Percentiles rank a stretch among this genome's conserved stretches.
Evolutionary conservation across 805 yeast genomes (phyloP).

Genomic region (Pichia insulana): DNA sequence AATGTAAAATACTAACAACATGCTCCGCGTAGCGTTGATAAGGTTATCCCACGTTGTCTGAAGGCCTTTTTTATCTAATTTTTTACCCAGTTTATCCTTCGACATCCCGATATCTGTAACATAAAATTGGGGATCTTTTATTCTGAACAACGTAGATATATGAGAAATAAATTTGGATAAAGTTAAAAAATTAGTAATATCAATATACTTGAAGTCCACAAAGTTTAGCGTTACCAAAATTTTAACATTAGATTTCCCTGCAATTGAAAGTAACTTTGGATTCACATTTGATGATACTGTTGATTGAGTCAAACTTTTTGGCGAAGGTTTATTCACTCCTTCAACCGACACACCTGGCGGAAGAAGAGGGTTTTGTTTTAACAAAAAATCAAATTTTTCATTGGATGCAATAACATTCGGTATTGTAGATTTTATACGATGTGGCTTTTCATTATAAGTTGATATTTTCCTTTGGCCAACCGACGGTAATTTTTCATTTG

Average conservation of each 20-base stretch:
- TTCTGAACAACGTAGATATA: conserved; percentile 49
- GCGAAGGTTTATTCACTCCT: no score
- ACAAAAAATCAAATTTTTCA: not conserved
- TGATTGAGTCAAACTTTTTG: not conserved
- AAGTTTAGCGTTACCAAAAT: conserved; percentile 63
- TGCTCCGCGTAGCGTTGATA: not conserved
- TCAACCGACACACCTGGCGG: not conserved
- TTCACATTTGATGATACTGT: conserved; percentile 17
- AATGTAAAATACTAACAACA: conserved; percentile 1
- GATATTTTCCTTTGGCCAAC: no score
- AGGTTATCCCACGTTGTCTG: conserved; percentile 5
- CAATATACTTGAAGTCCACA: conserved; percentile 41
- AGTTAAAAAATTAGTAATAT: conserved; percentile 24
- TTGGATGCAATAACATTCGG: not conserved
- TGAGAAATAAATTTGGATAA: conserved; percentile 43
- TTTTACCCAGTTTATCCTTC: conserved; percentile 7
- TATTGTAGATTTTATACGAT: no score
- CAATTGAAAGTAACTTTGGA: conserved; percentile 30
- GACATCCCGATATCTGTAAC: conserved; percentile 9
- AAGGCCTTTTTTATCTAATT: conserved; percentile 6
- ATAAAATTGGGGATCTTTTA: conserved; percentile 6
- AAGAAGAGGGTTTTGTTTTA: not conserved
- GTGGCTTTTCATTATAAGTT: no score
- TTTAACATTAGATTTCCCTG: conserved; percentile 24
- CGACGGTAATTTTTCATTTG: no score